Percentiles rank a stretch among this genome's conserved stretches.
Conservation (phyloP, 306 rosid species). For the Vigna trinervia region DNA sequence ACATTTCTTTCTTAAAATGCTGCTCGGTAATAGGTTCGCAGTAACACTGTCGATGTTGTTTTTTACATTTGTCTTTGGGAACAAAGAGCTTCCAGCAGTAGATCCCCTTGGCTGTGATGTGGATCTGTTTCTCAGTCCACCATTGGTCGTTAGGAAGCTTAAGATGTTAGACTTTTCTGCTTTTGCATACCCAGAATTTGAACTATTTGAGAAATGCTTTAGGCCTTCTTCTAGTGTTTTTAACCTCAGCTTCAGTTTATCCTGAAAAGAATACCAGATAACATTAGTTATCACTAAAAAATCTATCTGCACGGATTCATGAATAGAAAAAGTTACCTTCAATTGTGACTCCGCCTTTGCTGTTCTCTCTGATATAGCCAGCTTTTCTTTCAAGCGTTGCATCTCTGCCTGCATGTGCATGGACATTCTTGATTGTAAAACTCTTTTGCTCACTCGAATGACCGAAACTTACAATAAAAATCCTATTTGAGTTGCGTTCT, state of each 20-base stretch:
- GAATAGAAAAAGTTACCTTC: constrained; percentile 59
- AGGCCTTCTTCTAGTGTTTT: constrained; percentile 89
- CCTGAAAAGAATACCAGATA: constrained; percentile 56
- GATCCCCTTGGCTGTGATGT: constrained; percentile 78
- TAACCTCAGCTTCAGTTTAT: constrained; percentile 84
- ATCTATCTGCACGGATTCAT: constrained; percentile 1
- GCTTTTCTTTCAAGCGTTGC: constrained; percentile 87
- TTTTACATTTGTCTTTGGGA: constrained; percentile 52
- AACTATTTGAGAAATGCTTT: constrained; percentile 61
- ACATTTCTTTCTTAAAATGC: constrained; percentile 52
- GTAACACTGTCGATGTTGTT: constrained; percentile 48
- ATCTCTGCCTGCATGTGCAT: constrained; percentile 73
- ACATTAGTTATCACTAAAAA: background rate
- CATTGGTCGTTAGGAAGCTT: constrained; percentile 66
- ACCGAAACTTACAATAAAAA: constrained; percentile 7
- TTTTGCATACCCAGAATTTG: constrained; percentile 59
- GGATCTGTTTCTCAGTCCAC: constrained; percentile 74
- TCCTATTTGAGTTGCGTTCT: constrained; percentile 15
- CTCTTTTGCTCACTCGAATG: constrained; percentile 15
- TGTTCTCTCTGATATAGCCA: constrained; percentile 83
- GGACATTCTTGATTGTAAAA: constrained; percentile 27
- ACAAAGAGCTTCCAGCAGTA: constrained; percentile 54
- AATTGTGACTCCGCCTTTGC: constrained; percentile 94
- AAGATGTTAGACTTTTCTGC: constrained; percentile 69
- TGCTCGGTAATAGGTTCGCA: constrained; percentile 47